Evolutionary conservation across 139 green algal species (phyloP).

Genomic region (Picochlorum sp.): DNA sequence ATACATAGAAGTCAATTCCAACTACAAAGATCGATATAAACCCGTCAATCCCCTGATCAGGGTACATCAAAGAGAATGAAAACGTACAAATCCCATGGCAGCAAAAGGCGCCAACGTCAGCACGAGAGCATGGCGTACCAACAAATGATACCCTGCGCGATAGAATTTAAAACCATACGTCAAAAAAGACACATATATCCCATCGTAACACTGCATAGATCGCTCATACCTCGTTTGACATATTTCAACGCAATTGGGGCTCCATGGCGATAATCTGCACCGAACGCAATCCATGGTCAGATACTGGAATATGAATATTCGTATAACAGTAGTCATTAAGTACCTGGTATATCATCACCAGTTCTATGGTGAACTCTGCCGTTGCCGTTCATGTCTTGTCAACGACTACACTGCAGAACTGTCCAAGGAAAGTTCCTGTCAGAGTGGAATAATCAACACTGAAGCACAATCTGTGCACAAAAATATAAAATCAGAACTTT

Average conservation of each 20-base stretch:
- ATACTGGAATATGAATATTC: background rate
- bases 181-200: background rate
- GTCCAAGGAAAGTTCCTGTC: too few relatives aligned
- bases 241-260: constrained; percentile 73
- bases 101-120: constrained; percentile 61
- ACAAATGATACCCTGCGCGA: constrained; percentile 57
- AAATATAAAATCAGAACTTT: too few relatives aligned
- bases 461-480: too few relatives aligned
- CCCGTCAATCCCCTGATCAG: background rate
- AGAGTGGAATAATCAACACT: too few relatives aligned
- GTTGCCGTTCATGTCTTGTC: too few relatives aligned
- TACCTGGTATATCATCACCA: background rate
- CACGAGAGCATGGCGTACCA: constrained; percentile 53
- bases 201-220: background rate
- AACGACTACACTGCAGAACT: too few relatives aligned
- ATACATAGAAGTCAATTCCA: constrained; percentile 71
- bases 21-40: constrained; percentile 32
- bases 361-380: too few relatives aligned
- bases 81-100: constrained; percentile 33
- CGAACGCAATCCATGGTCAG: background rate
- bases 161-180: background rate
- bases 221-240: constrained; percentile 54
- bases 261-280: constrained; percentile 44
- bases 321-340: background rate
- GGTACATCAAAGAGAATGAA: background rate